Evolutionary conservation across 257 asterid species (phyloP), one percentile per base, ranked within the genome.

Genomic region (Scutellaria galericulata): DNA sequence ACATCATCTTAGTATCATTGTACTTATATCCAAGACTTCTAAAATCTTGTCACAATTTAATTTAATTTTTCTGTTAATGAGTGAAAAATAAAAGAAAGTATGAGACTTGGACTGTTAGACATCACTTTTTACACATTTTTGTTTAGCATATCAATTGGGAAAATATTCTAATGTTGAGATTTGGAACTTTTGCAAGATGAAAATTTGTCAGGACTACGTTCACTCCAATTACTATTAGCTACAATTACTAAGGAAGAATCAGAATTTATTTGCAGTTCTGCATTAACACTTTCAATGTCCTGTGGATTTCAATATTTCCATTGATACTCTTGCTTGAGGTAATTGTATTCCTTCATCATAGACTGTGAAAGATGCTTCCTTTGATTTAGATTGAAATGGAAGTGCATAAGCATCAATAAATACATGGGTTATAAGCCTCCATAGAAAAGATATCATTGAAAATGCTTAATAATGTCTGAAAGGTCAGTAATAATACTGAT

Each of bases 1-100:
- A 55, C 35, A 14, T 71, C 67, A 41, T 35, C 45, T 66, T n/a
- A 53, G 20, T 58, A 1, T 27, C 13, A 13, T 13, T 47, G 14
- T 42, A 68, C 72, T 63, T 73, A 35, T 52, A 13, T 27, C 70
- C 55, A 31, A 35, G 62, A 24, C 67, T 51, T 61, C 50, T 24
- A 10, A 57, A 46, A 22, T 45, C 3, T 46, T 46, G 42, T 66
- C 54, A 27, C 5, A 37, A 39, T 54, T 46, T 39, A 46, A 59
- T 35, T 37, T 6, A 59, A 15, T 14, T n/a, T 48, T 44, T 66
- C 41, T 54, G 35, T 47, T 61, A 39, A 70, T 59, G 62, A 67
- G 73, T 48, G 61, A 7, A 58, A 47, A 39, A 71, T 62, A 56
- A 27, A 51, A n/a, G 27, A 47, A 69, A 68, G 15, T 50, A 7